phyloP scores from a whole-genome alignment of 805 yeast genomes.

The Clavispora phyllophila region DNA sequence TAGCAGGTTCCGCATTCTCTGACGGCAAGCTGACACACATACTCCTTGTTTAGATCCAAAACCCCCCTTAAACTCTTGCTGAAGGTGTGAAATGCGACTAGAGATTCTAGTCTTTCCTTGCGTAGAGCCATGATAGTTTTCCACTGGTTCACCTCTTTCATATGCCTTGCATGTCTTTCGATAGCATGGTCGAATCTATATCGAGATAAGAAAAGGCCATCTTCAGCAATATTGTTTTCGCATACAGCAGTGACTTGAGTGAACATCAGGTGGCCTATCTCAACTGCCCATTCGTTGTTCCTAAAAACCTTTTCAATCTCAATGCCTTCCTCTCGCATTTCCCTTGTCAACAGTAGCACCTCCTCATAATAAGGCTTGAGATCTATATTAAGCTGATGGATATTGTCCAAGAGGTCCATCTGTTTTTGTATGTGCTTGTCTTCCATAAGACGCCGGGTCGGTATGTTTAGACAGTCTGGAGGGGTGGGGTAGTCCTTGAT shows the following conservation, averaged over 20 bases:
- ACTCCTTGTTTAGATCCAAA: neutral
- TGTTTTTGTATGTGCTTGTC: neutral
- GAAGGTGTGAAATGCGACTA: neutral
- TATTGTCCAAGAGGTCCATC: neutral
- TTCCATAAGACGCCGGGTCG: neutral
- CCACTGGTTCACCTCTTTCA: neutral
- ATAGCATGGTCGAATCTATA: neutral
- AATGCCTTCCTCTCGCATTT: neutral
- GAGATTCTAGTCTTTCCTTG: neutral
- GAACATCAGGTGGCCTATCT: neutral
- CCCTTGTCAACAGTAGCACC: no score
- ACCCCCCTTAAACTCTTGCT: neutral
- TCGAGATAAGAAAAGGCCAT: neutral
- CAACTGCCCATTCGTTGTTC: neutral
- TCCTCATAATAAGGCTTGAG: neutral
- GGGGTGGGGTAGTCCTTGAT: neutral
- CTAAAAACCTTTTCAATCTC: neutral
- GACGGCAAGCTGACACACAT: neutral
- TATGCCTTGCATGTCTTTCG: neutral
- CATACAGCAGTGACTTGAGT: neutral
- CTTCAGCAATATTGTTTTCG: neutral
- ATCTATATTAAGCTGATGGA: neutral
- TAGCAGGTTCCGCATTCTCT: neutral
- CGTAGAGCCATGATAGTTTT: neutral
- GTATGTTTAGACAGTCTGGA: neutral